Percentiles rank a stretch among this genome's conserved stretches.
These are phyloP conservation scores for Hibiscus mutabilis DNA, from an alignment of 345 rosid species.

Conservation along the genomic window DNA sequence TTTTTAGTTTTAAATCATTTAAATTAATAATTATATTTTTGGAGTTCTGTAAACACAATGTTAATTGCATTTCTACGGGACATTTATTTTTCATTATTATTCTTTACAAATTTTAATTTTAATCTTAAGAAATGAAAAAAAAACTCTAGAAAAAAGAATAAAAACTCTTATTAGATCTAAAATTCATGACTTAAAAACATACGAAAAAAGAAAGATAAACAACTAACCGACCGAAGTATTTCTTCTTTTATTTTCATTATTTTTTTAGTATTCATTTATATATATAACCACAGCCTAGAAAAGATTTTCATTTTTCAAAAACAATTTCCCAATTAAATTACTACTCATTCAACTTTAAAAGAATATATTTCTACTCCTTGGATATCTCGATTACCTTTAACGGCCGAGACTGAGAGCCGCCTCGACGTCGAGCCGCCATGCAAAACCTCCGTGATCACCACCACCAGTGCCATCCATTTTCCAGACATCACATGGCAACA, in stretches of 20 bases:
- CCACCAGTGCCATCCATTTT: slow-evolving; percentile 21
- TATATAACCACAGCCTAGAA: too few relatives aligned
- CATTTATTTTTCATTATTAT: not conserved
- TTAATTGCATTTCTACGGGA: not conserved
- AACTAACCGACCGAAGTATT: too few relatives aligned
- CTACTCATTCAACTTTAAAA: too few relatives aligned
- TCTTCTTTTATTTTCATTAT: not conserved
- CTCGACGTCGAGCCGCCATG: slow-evolving; percentile 54
- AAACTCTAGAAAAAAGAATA: too few relatives aligned
- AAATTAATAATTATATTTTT: not conserved
- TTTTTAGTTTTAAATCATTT: too few relatives aligned
- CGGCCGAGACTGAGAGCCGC: slow-evolving; percentile 45
- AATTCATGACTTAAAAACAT: too few relatives aligned
- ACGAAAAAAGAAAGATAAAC: too few relatives aligned
- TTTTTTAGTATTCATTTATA: not conserved
- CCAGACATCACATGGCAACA: slow-evolving; percentile 57
- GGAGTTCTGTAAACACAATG: not conserved
- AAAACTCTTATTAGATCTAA: too few relatives aligned
- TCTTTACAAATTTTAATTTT: too few relatives aligned
- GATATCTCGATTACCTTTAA: not conserved
- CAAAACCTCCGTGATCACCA: slow-evolving; percentile 29
- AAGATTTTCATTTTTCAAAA: too few relatives aligned
- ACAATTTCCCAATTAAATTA: not conserved
- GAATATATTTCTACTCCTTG: not conserved
- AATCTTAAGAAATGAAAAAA: too few relatives aligned